phyloP scores from a whole-genome alignment of 1,284 basidiomycete genomes.

The Fomes fomentarius region DNA sequence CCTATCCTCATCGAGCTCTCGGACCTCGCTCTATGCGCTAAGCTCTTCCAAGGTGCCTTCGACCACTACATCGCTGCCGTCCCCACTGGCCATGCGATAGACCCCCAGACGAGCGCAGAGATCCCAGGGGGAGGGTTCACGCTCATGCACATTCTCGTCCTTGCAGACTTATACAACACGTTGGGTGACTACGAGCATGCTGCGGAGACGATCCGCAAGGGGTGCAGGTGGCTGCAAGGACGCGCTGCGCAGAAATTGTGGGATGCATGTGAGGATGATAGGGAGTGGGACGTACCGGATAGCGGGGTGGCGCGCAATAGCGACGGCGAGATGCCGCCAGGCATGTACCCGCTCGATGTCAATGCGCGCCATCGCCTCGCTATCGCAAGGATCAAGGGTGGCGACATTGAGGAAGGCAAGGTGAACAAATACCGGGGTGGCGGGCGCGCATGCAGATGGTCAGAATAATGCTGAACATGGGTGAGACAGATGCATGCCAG shows the following conservation, averaged over 20 bases:
- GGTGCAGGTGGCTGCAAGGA: slow-evolving; percentile 90
- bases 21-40: slow-evolving; percentile 66
- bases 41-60: slow-evolving; percentile 66
- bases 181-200: slow-evolving; percentile 72
- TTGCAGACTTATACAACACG: slow-evolving; percentile 84
- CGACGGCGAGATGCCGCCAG: slow-evolving; percentile 47
- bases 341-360: slow-evolving; percentile 72
- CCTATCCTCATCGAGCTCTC: slow-evolving; percentile 76
- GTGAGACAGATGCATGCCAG: slow-evolving; percentile 70
- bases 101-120: slow-evolving; percentile 32
- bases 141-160: slow-evolving; percentile 70
- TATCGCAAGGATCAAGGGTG: slow-evolving; percentile 81
- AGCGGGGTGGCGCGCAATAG: slow-evolving; percentile 29
- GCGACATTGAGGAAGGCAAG: slow-evolving; percentile 81
- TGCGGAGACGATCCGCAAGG: slow-evolving; percentile 72
- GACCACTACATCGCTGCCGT: slow-evolving; percentile 47
- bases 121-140: slow-evolving; percentile 54
- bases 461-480: neutral
- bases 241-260: slow-evolving; percentile 76
- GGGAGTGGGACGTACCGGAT: slow-evolving; percentile 77
- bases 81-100: slow-evolving; percentile 37
- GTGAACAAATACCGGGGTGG: too few species aligned
- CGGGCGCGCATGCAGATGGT: too few species aligned
- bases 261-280: slow-evolving; percentile 85
- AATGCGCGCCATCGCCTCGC: slow-evolving; percentile 89